A percentile compares a stretch with the other conserved stretches of the same genome.
Evolutionary conservation across 805 yeast species (phyloP).

Genomic region (Myxozyma geophila): DNA sequence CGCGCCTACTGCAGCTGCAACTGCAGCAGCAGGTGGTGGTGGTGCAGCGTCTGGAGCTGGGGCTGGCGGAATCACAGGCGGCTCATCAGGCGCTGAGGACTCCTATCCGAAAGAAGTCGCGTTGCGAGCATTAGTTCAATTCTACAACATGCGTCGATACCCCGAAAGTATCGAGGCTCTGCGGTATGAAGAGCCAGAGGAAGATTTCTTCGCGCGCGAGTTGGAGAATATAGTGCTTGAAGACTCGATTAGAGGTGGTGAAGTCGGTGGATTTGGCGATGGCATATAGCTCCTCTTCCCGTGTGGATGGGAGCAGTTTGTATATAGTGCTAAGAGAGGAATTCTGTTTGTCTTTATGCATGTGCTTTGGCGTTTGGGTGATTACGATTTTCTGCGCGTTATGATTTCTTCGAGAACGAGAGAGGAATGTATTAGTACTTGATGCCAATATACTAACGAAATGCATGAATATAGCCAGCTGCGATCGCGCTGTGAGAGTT

Average conservation of each 20-base stretch:
- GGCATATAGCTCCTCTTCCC: neutral
- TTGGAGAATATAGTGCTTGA: constrained; percentile 35
- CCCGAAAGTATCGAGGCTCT: constrained; percentile 56
- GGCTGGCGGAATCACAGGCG: neutral
- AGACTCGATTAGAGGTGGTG: constrained; percentile 13
- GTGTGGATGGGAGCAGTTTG: neutral
- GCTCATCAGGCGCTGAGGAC: constrained; percentile 38
- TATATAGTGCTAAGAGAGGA: neutral
- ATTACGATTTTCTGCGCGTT: no score
- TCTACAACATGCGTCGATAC: constrained; percentile 69
- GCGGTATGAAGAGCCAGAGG: constrained; percentile 56
- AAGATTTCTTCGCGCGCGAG: constrained; percentile 51
- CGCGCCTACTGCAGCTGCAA: constrained; percentile 58
- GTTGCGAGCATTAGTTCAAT: constrained; percentile 74
- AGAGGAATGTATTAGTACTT: no score
- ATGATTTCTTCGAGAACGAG: no score
- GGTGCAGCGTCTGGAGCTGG: neutral
- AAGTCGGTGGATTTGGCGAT: neutral
- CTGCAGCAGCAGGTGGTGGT: constrained; percentile 49
- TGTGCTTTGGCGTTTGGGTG: no score
- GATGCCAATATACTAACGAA: no score
- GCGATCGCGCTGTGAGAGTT: no score
- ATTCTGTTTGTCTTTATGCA: no score
- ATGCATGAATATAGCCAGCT: no score
- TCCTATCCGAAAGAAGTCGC: constrained; percentile 88